These are phyloP conservation scores for Pythium monospermum DNA, from an alignment of 352 stramenopile species.

Conservation along the genomic window DNA sequence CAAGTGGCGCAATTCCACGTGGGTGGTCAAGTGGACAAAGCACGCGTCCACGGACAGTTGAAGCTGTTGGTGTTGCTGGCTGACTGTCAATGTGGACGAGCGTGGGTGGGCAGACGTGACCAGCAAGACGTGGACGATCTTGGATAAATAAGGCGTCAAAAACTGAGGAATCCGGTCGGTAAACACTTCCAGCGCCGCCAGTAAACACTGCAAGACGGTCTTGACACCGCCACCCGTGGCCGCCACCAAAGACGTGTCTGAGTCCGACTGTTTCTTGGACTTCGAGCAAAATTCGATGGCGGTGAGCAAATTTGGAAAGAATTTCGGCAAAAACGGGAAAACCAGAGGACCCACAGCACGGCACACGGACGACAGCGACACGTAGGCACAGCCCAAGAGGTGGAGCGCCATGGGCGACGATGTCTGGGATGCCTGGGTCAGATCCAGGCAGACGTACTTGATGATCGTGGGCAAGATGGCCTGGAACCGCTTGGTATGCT, in stretches of 20 bases:
- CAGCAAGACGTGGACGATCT: constrained; percentile 57
- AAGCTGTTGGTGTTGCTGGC: constrained; percentile 27
- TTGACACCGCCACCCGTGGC: constrained; percentile 22
- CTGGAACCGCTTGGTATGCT: constrained; percentile 74
- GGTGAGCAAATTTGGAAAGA: constrained; percentile 73
- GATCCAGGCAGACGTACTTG: constrained; percentile 62
- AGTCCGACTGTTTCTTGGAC: constrained; percentile 3
- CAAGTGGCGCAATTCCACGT: constrained; percentile 71
- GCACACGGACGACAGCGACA: constrained; percentile 76
- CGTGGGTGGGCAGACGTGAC: constrained; percentile 38
- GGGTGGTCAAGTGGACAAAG: constrained; percentile 61
- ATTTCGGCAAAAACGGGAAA: constrained; percentile 77
- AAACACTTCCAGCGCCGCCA: constrained; percentile 74
- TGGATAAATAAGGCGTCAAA: constrained; percentile 65
- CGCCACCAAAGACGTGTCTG: not conserved
- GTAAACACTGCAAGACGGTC: constrained; percentile 70
- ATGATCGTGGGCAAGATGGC: constrained; percentile 65
- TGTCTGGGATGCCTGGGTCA: constrained; percentile 18
- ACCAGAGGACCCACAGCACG: constrained; percentile 61
- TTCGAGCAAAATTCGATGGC: constrained; percentile 50
- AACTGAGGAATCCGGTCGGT: constrained; percentile 83
- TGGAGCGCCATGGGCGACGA: constrained; percentile 53
- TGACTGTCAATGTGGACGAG: not conserved
- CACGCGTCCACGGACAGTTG: constrained; percentile 60
- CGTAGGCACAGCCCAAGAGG: constrained; percentile 75